A percentile compares a stretch with the other conserved stretches of the same genome.
These are phyloP conservation scores for Barnettozyma sp. DNA, from an alignment of 805 yeast genomes.

Conservation along the genomic window DNA sequence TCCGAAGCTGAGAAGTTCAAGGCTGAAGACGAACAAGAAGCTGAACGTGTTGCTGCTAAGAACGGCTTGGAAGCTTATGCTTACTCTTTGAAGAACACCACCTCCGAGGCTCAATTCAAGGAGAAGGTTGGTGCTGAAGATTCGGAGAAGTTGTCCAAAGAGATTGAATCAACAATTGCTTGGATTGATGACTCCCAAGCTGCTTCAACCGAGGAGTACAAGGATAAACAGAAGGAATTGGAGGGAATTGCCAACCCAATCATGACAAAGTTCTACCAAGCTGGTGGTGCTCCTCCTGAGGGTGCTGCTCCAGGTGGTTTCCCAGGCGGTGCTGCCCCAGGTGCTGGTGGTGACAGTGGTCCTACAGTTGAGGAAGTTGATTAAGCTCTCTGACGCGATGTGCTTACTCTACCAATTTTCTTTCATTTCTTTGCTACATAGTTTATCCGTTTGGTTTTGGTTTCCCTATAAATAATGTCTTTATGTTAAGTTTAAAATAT, in stretches of 20 bases:
- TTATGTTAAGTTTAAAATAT: no score
- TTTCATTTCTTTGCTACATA: no score
- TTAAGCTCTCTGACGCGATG: no score
- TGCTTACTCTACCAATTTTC: no score
- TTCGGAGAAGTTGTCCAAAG: slow-evolving; percentile 68
- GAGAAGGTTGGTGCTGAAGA: slow-evolving; percentile 74
- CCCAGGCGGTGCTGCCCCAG: slow-evolving; percentile 55
- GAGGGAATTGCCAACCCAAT: slow-evolving; percentile 96
- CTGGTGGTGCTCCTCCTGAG: slow-evolving; percentile 75
- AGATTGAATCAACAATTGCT: slow-evolving; percentile 74
- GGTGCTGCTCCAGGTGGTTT: slow-evolving; percentile 55
- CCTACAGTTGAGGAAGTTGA: slow-evolving; percentile 85
- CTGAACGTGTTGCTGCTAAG: slow-evolving; percentile 88
- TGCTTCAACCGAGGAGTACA: slow-evolving; percentile 88
- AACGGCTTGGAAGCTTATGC: slow-evolving; percentile 95
- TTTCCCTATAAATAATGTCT: no score
- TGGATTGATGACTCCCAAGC: slow-evolving; percentile 94
- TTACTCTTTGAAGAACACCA: slow-evolving; percentile 83
- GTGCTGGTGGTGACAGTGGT: slow-evolving; percentile 43
- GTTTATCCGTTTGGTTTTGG: no score
- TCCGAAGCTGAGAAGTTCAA: slow-evolving; percentile 96
- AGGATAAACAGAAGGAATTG: slow-evolving; percentile 92
- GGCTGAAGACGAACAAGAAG: slow-evolving; percentile 94
- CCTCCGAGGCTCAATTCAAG: slow-evolving; percentile 64
- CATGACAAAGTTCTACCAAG: slow-evolving; percentile 94